phyloP scores from a whole-genome alignment of 306 rosid genomes.

The Quercus parvula region DNA sequence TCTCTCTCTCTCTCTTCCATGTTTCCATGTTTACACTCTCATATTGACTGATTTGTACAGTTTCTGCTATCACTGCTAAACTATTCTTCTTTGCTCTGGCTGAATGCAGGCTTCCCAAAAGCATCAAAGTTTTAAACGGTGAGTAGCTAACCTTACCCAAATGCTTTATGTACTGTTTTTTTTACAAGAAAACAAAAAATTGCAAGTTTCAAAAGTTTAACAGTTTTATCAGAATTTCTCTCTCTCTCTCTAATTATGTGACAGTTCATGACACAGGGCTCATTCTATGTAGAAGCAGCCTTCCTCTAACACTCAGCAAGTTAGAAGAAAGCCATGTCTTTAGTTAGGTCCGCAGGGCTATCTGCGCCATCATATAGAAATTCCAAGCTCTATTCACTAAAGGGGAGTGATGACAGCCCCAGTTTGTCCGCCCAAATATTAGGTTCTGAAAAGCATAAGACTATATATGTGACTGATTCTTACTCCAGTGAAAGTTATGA shows the following conservation, averaged over 20 bases:
- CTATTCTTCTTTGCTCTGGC: constrained; percentile 14
- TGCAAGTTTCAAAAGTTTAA: constrained; percentile 9
- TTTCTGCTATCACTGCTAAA: neutral
- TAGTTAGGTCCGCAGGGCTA: constrained; percentile 58
- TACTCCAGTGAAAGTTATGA: constrained; percentile 65
- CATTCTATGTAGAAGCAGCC: constrained; percentile 17
- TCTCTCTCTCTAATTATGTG: constrained; percentile 9
- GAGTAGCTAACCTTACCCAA: constrained; percentile 6
- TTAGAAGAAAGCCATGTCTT: constrained; percentile 50
- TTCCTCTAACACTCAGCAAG: constrained; percentile 24
- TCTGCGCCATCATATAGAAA: constrained; percentile 52
- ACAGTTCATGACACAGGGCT: constrained; percentile 15
- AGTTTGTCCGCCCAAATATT: constrained; percentile 48
- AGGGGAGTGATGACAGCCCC: constrained; percentile 50
- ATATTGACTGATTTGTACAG: neutral
- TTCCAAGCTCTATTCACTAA: constrained; percentile 63
- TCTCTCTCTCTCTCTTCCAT: neutral
- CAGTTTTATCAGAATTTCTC: constrained; percentile 11
- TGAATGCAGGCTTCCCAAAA: constrained; percentile 21
- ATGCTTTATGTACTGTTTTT: neutral
- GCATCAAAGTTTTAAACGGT: constrained; percentile 16
- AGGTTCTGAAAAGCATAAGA: constrained; percentile 46
- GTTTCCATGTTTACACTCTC: neutral
- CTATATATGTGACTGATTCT: constrained; percentile 49
- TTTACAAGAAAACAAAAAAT: neutral